Percentiles rank a stretch among this genome's conserved stretches.
Conservation (phyloP, 75 land plant genomes). For the Chamaecyparis obtusa region DNA sequence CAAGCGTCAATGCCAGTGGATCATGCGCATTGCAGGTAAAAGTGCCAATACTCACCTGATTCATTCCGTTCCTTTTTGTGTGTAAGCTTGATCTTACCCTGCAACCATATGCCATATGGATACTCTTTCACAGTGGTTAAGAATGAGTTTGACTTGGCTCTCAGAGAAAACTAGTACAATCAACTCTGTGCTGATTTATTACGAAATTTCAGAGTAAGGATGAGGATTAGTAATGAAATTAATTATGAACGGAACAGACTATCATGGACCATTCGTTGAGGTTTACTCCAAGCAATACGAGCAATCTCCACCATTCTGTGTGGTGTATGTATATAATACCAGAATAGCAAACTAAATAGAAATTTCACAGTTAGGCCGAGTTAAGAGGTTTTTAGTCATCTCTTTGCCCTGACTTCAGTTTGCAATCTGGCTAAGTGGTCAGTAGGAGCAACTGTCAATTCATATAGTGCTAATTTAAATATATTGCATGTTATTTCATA, state of each 20-base stretch:
- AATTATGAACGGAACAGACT: too few species aligned
- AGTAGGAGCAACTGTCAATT: neutral
- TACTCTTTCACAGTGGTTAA: neutral
- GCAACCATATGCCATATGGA: too few species aligned
- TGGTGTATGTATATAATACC: neutral
- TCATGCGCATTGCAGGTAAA: constrained; percentile 61
- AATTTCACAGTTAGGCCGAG: neutral
- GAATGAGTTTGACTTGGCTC: neutral
- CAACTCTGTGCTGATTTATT: neutral
- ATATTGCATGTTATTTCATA: neutral
- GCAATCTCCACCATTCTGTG: neutral
- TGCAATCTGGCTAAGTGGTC: neutral
- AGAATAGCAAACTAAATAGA: neutral
- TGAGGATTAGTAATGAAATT: neutral
- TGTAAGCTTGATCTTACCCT: neutral
- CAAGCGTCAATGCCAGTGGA: constrained; percentile 49
- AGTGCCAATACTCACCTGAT: neutral
- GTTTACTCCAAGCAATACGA: neutral
- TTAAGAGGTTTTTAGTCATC: neutral
- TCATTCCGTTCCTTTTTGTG: neutral
- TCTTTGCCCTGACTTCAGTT: neutral
- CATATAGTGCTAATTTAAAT: neutral
- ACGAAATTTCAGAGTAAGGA: neutral
- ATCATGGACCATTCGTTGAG: too few species aligned
- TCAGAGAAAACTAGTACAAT: neutral